Evolutionary conservation across 2,329 filamentous ascomycete genomes (phyloP), one percentile per base, ranked within the genome.

Genomic region (Penicillium sp.): DNA sequence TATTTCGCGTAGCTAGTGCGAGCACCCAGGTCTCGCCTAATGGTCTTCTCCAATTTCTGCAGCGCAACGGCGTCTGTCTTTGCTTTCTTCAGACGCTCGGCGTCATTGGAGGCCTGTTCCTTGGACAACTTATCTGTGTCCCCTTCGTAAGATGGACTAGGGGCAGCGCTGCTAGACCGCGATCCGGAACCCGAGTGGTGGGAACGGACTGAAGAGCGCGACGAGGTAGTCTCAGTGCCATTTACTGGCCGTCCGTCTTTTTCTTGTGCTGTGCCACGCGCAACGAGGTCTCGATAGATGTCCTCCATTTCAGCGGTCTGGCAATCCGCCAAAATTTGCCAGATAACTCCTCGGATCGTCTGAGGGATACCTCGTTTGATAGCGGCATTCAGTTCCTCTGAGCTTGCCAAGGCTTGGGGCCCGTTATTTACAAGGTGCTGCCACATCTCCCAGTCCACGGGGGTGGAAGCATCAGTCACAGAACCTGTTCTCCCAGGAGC

Each of bases 391-490:
- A 98, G 74, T 66, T 96, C 90, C 61, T 94, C 88, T 0, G 91
- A 79, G 63, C 89, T 95, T 4, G 88, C 89, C 43, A 97, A 86
- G 9, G 88, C 91, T 26, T 88, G 82, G 15, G 90, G 89, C 0
- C 93, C 93, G 72, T 96, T 88, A 58, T 96, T 94, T 31, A 98
- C 93, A 4, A 98, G 85, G 22, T 86, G 82, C 66, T 98, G 91
- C 93, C 93, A 98, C 34, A 98, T 73, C 68, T 98, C 93, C 93
- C 93, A 98, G 65, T 98, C 89, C n/a, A 98, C 93, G 22, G 87
- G 84, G 15, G 77, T 75, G 24, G 73, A 71, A 29, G 76, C 72
- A 61, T 90, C 87, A 10, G 88, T 84, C 7, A 85, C 88, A 1
- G 90, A 96, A 1, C 90, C 90, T 0, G 90, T 24, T 31, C 48